Base-by-base conservation (phyloP, 2,329 filamentous ascomycete species). In the Cladosporium sp. region DNA sequence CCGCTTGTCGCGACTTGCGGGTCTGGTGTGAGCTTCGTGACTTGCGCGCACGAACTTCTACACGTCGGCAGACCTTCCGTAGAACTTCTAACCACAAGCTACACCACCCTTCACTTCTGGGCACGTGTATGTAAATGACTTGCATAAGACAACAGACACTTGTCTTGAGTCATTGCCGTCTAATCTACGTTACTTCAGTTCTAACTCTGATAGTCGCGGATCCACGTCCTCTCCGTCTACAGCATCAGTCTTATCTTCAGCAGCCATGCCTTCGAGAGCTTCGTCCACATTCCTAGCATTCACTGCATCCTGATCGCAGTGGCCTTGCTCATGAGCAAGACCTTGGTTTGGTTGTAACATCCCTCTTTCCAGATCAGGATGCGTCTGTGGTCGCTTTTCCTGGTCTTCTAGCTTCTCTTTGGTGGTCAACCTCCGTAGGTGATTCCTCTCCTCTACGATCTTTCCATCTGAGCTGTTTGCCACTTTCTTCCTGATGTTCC, bases 401-500 rank as follows among this genome's bases (percentile, higher is more conserved):
- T 59, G 62, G 8, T 60, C 64, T 13, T 47, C 39, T 15, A 47
- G 17, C 51, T 61, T 58, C 50, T 71, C 69, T 19, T 57, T 56
- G 6, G 57, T 58, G n/a, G 56, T 63, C 62, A 52, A 64, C 61
- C 40, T 48, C 51, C 57, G 35, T 45, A 58, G 34, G 34, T 20
- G 58, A 35, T 56, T 62, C 24, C 47, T 57, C 35, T 59, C 56
- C 40, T 63, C 60, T 20, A 50, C 65, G 17, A 68, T 68, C 62
- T 67, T 74, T 17, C 74, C 75, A 67, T 77, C 74, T 22, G 72
- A 73, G 65, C 66, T 74, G 24, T 62, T 62, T 37, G 32, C 49
- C 58, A 61, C 70, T 66, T 73, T 75, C 70, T 76, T 78, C 58
- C 58, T 66, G 56, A 84, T 71, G 58, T 74, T 76, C 76, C 78